phyloP scores from a whole-genome alignment of 768 basidiomycete species.

The Inosperma sp. region DNA sequence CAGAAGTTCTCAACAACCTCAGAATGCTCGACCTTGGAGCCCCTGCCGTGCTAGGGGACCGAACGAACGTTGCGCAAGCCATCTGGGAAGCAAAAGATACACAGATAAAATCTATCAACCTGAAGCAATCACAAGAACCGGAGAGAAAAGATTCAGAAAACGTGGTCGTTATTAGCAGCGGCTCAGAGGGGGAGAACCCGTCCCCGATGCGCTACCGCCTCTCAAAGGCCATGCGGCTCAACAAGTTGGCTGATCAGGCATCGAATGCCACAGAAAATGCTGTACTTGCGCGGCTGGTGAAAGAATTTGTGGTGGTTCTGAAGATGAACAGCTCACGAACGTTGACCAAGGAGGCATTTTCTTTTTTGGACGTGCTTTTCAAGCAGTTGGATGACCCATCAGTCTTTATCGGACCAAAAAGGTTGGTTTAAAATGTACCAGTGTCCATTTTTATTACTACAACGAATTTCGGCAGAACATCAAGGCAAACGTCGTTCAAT shows the following conservation, averaged over 20 bases:
- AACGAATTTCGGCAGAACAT: slow-evolving; percentile 22
- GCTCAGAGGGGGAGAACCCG: slow-evolving; percentile 29
- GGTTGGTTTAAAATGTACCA: slow-evolving; percentile 30
- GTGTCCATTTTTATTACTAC: slow-evolving; percentile 4
- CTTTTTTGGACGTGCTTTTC: slow-evolving; percentile 63
- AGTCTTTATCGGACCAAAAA: slow-evolving; percentile 51
- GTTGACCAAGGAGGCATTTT: slow-evolving; percentile 65
- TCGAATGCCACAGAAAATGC: slow-evolving; percentile 49
- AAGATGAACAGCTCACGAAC: slow-evolving; percentile 62
- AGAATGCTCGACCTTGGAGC: slow-evolving; percentile 55
- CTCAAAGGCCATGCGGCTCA: slow-evolving; percentile 53
- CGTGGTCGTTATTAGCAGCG: slow-evolving; percentile 47
- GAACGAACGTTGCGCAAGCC: slow-evolving; percentile 42
- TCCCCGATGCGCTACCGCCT: slow-evolving; percentile 15
- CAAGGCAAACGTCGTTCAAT: slow-evolving; percentile 38
- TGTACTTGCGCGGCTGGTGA: slow-evolving; percentile 49
- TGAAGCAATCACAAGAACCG: not conserved
- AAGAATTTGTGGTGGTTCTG: slow-evolving; percentile 58
- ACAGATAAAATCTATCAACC: slow-evolving; percentile 21
- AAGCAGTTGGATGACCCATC: slow-evolving; percentile 70
- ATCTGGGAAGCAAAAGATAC: slow-evolving; percentile 30
- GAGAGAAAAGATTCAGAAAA: slow-evolving; percentile 7
- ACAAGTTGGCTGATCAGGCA: slow-evolving; percentile 41
- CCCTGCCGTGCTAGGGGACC: slow-evolving; percentile 48
- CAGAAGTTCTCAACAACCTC: slow-evolving; percentile 53